Base-by-base conservation (phyloP, 2,329 filamentous ascomycete species). In the Phialocephala subalpina region DNA sequence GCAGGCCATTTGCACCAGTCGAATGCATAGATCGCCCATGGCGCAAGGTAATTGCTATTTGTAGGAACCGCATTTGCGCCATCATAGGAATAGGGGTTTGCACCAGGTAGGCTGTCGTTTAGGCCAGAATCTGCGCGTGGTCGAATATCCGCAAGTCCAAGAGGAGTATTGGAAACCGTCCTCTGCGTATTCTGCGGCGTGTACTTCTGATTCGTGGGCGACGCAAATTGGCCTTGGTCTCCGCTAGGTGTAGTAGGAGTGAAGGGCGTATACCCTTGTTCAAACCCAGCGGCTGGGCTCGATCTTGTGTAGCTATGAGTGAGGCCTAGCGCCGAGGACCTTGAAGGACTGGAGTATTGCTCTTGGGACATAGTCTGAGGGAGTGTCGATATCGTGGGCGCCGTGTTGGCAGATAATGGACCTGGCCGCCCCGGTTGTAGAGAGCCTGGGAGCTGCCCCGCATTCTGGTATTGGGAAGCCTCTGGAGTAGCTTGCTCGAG, bases 1-100 rank as follows among this genome's bases (percentile, higher is more conserved):
- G 95, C 90, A 18, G 92, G 89, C 95, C 96, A 99, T 80, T 99
- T 99, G 83, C 96, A 99, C 96, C 96, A 99, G 81, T 99, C 96
- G 74, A 97, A 95, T 14, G 96, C 95, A 78, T 98, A 99, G 63
- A 97, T 90, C 16, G 94, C 91, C 93, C 96, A 99, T 0, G 95
- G 94, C 4, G 95, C 94, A 69, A 97, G 82, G 77, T 97, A 97
- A 78, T 95, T 97, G 83, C 93, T 97, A 69, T 95, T 97, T 77
- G 92, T 79, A 77, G 90, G 78, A 79, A 87, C 82, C 68, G 87
- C 77, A 76, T 87, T 87, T 69, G 88, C 87, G 60, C 88, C 83
- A 74, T 94, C 92, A 76, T 91, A 91, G 60, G 86, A 84, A 71
- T 79, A 83, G 78, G 79, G 78, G 53, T 82, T 82, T 2, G 84